Evolutionary conservation across 345 rosid genomes (phyloP).

Genomic region (Camelina laxa): DNA sequence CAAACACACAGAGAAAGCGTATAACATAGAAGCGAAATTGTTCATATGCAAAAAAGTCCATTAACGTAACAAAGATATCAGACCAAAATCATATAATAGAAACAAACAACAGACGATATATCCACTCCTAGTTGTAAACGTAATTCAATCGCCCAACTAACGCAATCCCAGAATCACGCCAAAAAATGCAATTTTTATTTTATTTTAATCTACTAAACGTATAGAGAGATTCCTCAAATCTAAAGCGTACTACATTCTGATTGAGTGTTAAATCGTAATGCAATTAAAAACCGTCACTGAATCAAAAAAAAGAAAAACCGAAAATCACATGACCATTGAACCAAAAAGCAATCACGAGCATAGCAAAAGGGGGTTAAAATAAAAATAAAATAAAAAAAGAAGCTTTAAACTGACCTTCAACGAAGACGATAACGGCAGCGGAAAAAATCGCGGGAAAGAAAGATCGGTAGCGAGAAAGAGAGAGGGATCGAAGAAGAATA

Average conservation of each 20-base stretch:
- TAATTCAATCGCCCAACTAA: conserved; percentile 2
- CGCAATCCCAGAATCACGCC: conserved; percentile 14
- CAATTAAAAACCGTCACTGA: conserved; percentile 16
- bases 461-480: conserved; percentile 9
- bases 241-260: conserved; percentile 21
- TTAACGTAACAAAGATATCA: not conserved
- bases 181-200: not conserved
- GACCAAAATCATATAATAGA: conserved; percentile 1
- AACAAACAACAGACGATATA: not conserved
- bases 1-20: not conserved
- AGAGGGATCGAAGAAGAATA: conserved; percentile 24
- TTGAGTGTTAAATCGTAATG: conserved; percentile 30
- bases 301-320: not conserved
- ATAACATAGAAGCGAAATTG: conserved; percentile 8
- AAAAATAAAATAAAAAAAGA: not conserved
- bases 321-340: not conserved
- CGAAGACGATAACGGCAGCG: conserved; percentile 21
- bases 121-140: conserved; percentile 5
- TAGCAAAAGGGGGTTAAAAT: conserved; percentile 1
- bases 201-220: not conserved
- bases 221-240: conserved; percentile 36
- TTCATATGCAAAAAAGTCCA: conserved; percentile 12
- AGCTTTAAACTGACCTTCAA: conserved; percentile 22
- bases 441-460: not conserved
- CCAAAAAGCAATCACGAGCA: conserved; percentile 12